These are phyloP conservation scores for Neolecta irregularis DNA, from an alignment of 1,139 yeast genomes.

Conservation along the genomic window DNA sequence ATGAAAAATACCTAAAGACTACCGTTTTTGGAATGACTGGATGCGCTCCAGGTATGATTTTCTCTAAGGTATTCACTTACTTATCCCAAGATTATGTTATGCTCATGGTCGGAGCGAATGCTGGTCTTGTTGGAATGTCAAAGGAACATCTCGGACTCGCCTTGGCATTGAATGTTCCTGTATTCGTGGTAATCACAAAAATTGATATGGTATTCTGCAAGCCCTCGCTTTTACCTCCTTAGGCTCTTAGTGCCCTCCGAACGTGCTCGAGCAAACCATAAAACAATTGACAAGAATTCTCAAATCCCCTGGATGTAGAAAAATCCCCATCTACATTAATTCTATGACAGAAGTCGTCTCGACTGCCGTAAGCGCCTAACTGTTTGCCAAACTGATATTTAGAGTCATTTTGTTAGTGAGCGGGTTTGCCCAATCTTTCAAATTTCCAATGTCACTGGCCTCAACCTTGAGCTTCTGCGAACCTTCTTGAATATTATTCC, in stretches of 20 bases:
- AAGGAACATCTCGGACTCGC: slow-evolving; percentile 15
- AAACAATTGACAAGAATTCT: too few relatives aligned
- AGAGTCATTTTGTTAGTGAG: slow-evolving; percentile 13
- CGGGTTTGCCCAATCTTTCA: slow-evolving; percentile 15
- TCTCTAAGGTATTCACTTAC: neutral
- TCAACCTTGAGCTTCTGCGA: slow-evolving; percentile 13
- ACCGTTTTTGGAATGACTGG: slow-evolving; percentile 16
- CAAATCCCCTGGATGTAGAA: too few relatives aligned
- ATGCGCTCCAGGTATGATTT: slow-evolving; percentile 13
- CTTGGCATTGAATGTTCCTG: slow-evolving; percentile 14
- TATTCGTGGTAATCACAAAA: slow-evolving; percentile 14
- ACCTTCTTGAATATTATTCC: slow-evolving; percentile 14
- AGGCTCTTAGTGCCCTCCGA: slow-evolving; percentile 13
- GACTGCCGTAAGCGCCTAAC: slow-evolving; percentile 9
- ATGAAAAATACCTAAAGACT: slow-evolving; percentile 15
- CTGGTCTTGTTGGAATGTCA: slow-evolving; percentile 16
- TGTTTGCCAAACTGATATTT: too few relatives aligned
- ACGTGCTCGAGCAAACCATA: too few relatives aligned
- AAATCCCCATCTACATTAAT: slow-evolving; percentile 12
- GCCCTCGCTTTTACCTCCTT: too few relatives aligned
- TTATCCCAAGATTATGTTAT: slow-evolving; percentile 11
- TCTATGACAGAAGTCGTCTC: slow-evolving; percentile 13
- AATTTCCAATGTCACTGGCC: slow-evolving; percentile 14
- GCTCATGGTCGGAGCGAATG: slow-evolving; percentile 16
- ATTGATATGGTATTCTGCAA: slow-evolving; percentile 13